Evolutionary conservation across 176 grass and related monocot species (phyloP).

Genomic region (Cymbopogon citratus): DNA sequence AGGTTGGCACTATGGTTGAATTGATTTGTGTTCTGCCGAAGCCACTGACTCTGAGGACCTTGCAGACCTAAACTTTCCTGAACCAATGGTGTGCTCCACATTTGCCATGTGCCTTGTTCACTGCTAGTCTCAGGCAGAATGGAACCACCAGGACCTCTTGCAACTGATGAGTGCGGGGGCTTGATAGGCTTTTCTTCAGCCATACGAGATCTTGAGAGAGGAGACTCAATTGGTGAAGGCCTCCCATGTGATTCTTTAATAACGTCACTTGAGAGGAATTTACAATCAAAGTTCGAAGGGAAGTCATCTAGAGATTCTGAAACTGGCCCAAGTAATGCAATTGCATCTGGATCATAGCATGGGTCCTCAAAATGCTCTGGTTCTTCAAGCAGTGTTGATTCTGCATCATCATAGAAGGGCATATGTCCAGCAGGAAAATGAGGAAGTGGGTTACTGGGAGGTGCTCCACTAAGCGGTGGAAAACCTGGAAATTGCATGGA

Average conservation of each 20-base stretch:
- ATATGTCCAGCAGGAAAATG: conserved; percentile 46
- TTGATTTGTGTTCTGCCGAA: conserved; percentile 41
- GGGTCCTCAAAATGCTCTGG: conserved; percentile 81
- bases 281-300: conserved; percentile 43
- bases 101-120: conserved; percentile 75
- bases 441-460: conserved; percentile 14
- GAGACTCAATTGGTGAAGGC: conserved; percentile 87
- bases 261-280: conserved; percentile 42
- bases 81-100: conserved; percentile 81
- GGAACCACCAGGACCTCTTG: conserved; percentile 30
- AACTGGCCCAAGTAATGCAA: conserved; percentile 75
- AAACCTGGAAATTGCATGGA: conserved; percentile 43
- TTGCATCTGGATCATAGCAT: conserved; percentile 72
- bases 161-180: conserved; percentile 13
- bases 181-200: conserved; percentile 52
- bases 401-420: conserved; percentile 38
- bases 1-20: conserved; percentile 35
- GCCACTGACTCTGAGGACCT: conserved; percentile 54
- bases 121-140: conserved; percentile 39
- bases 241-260: conserved; percentile 44
- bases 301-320: conserved; percentile 70
- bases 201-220: conserved; percentile 47
- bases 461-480: conserved; percentile 31
- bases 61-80: conserved; percentile 65
- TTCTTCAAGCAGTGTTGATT: conserved; percentile 49